These are phyloP conservation scores for Strobilomyces echinocephalus DNA, from an alignment of 768 basidiomycete species.

Conservation along the genomic window DNA sequence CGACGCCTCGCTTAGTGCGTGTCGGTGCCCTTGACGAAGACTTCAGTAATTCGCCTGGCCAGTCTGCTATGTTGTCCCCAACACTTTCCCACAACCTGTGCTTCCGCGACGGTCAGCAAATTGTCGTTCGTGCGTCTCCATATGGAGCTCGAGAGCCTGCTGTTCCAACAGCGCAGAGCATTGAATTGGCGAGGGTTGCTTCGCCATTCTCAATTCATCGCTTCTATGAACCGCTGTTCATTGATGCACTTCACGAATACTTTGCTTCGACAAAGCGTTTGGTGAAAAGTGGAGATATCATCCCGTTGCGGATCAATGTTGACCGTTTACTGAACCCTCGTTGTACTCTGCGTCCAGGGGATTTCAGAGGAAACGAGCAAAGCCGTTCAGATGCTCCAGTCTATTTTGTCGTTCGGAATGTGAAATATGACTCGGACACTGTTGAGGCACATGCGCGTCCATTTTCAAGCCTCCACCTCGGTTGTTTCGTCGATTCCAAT, in stretches of 20 bases:
- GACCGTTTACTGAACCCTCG: slow-evolving; percentile 33
- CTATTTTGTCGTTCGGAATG: slow-evolving; percentile 74
- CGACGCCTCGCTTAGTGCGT: slow-evolving; percentile 49
- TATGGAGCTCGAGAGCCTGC: slow-evolving; percentile 55
- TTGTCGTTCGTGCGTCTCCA: slow-evolving; percentile 49
- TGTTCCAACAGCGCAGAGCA: slow-evolving; percentile 61
- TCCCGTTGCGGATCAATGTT: slow-evolving; percentile 60
- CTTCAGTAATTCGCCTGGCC: slow-evolving; percentile 35
- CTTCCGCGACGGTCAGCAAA: slow-evolving; percentile 22
- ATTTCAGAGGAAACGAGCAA: not conserved
- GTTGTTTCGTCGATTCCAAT: slow-evolving; percentile 76
- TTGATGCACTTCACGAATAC: slow-evolving; percentile 57
- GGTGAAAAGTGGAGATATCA: slow-evolving; percentile 69
- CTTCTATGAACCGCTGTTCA: slow-evolving; percentile 55
- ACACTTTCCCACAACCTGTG: slow-evolving; percentile 52
- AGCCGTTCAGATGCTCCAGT: slow-evolving; percentile 43
- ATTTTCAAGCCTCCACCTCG: slow-evolving; percentile 62
- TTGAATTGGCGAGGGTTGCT: slow-evolving; percentile 78
- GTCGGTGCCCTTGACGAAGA: slow-evolving; percentile 49
- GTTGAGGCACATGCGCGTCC: slow-evolving; percentile 41
- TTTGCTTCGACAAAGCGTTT: slow-evolving; percentile 54
- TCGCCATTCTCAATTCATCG: slow-evolving; percentile 67
- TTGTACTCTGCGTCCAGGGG: not conserved
- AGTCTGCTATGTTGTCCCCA: slow-evolving; percentile 37
- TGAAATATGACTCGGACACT: slow-evolving; percentile 59